These are phyloP conservation scores for Trypanosomatidae sp. DNA, from an alignment of 208 protist genomes.

Conservation along the genomic window DNA sequence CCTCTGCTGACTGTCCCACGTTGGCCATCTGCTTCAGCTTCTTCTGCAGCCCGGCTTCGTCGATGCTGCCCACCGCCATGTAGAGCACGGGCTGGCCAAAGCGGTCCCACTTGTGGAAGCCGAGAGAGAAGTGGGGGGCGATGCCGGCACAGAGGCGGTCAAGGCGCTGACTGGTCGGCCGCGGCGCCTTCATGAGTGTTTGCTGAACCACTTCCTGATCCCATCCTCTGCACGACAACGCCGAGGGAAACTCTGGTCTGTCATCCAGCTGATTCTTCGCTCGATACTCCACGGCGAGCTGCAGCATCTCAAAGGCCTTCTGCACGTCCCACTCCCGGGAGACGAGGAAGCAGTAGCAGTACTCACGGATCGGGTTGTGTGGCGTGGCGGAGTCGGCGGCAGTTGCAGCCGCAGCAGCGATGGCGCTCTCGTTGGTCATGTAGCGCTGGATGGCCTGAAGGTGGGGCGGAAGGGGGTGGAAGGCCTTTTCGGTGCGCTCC, in stretches of 20 bases:
- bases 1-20: conserved; percentile 9
- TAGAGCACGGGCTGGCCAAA: conserved; percentile 39
- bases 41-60: conserved; percentile 23
- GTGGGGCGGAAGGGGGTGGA: conserved; percentile 16
- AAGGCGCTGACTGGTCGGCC: conserved; percentile 3
- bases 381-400: conserved; percentile 15
- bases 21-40: conserved; percentile 24
- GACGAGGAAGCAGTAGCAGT: conserved; percentile 50
- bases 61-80: conserved; percentile 26
- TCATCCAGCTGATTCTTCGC: conserved; percentile 39
- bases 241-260: conserved; percentile 29
- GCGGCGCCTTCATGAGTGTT: conserved; percentile 1
- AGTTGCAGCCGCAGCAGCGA: not conserved
- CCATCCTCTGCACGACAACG: conserved; percentile 48
- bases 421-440: not conserved
- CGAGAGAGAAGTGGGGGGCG: conserved; percentile 13
- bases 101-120: conserved; percentile 46
- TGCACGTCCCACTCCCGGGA: conserved; percentile 52
- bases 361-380: conserved; percentile 30
- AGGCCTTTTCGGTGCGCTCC: conserved; percentile 11
- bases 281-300: conserved; percentile 31
- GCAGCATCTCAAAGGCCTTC: conserved; percentile 53
- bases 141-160: conserved; percentile 32
- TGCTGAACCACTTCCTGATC: conserved; percentile 28
- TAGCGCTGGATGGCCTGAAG: conserved; percentile 4